A percentile compares a stretch with the other conserved stretches of the same genome.
Evolutionary conservation across 2,329 filamentous ascomycete genomes (phyloP).

Genomic region (Fonsecaea multimorphosa): DNA sequence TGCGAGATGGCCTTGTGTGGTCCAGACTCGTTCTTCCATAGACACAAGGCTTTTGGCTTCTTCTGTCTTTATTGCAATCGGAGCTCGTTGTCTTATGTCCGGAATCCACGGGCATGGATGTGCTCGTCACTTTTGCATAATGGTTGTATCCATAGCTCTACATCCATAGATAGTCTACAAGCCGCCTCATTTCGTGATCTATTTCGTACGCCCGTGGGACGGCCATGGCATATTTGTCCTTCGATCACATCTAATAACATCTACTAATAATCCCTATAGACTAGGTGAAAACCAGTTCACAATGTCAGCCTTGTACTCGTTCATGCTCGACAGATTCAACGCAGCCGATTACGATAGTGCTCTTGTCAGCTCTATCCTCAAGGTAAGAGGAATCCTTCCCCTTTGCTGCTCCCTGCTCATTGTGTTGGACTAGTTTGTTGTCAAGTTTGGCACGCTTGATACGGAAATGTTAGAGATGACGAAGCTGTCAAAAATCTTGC

Average conservation of each 20-base stretch:
- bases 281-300: conserved; percentile 57
- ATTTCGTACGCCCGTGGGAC: conserved; percentile 2
- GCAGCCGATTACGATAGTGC: conserved; percentile 55
- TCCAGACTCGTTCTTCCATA: neutral
- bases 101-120: neutral
- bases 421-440: conserved; percentile 53
- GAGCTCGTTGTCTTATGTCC: neutral
- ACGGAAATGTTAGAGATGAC: conserved; percentile 64
- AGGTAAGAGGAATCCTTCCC: conserved; percentile 44
- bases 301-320: conserved; percentile 55
- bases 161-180: conserved; percentile 35
- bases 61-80: conserved; percentile 11
- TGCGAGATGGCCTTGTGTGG: neutral
- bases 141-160: conserved; percentile 27
- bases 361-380: conserved; percentile 53
- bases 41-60: conserved; percentile 1
- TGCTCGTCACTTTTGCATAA: conserved; percentile 9
- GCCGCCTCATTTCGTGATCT: conserved; percentile 19
- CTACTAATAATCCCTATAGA: conserved; percentile 48
- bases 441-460: conserved; percentile 63
- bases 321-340: conserved; percentile 56
- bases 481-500: conserved; percentile 64
- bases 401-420: conserved; percentile 39
- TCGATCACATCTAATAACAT: conserved; percentile 16
- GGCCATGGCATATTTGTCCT: conserved; percentile 8